phyloP scores from a whole-genome alignment of 1,284 basidiomycete genomes.

The Melampsora medusae region DNA sequence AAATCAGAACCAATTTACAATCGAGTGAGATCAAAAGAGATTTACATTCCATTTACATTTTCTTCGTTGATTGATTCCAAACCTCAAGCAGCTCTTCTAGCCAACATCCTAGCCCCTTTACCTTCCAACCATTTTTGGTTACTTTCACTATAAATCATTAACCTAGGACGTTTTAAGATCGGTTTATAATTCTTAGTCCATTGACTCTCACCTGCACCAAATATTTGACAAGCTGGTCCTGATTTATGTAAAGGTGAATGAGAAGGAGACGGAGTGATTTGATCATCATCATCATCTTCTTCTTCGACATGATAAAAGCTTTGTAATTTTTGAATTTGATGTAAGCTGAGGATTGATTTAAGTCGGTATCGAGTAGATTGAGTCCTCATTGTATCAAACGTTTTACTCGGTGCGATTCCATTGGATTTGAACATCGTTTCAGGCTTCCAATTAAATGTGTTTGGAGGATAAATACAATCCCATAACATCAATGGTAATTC shows the following conservation, averaged over 20 bases:
- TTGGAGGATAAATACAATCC: slow-evolving; percentile 75
- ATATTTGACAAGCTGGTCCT: neutral
- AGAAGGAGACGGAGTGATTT: neutral
- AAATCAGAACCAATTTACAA: no score
- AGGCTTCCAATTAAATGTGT: slow-evolving; percentile 69
- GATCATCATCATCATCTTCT: neutral
- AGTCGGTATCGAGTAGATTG: neutral
- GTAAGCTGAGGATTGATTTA: neutral
- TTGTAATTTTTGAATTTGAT: slow-evolving; percentile 3
- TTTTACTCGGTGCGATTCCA: neutral
- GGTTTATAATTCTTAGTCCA: neutral
- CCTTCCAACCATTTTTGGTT: slow-evolving; percentile 22
- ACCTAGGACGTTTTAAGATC: slow-evolving; percentile 4
- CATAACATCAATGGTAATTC: slow-evolving; percentile 86
- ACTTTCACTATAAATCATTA: slow-evolving; percentile 4
- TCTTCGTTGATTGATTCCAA: no score
- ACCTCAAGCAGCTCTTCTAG: slow-evolving; percentile 2
- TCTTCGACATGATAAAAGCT: neutral
- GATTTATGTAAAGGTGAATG: neutral
- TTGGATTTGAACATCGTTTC: neutral
- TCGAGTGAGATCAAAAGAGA: no score
- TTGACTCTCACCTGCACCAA: slow-evolving; percentile 3
- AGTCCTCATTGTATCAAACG: slow-evolving; percentile 6
- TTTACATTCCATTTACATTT: no score
- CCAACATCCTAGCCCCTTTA: slow-evolving; percentile 8